Evolutionary conservation across 1,284 basidiomycete species (phyloP), one percentile per base, ranked within the genome.

Genomic region (Ceratobasidium sp.): DNA sequence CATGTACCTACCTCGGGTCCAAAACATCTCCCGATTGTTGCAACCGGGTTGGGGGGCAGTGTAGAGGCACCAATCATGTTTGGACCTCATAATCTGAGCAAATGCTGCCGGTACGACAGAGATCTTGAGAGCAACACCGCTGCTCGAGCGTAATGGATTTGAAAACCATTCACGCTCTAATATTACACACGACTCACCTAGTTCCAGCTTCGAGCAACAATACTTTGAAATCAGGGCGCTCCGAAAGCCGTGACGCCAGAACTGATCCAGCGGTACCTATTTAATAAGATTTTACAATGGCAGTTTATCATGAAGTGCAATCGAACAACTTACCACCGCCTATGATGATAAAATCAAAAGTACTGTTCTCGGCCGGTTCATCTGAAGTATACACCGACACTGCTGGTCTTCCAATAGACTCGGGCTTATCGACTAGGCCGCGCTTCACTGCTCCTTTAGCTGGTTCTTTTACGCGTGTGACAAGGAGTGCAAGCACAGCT

Each of bases 1-100:
- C 57, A 41, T 1, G 51, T 1, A 79, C 84, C 11, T 77, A 89
- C 90, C 90, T 82, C 90, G 83, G 0, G 90, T 90, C 89, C 89
- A 92, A 75, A 85, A 89, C 47, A 84, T 83, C 57, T 80, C 82
- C 76, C 83, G 83, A 24, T 84, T 83, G 51, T 81, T 82, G 0
- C 88, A 89, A 78, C 85, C 81, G 1, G 77, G 74, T 78, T 91
- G 91, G 0, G 88, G 86, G 36, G 87, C 86, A 0, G 91, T 92
- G 75, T 82, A 83, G 17, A 91, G 75, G 19, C 84, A 79, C 78
- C 87, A 90, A 44, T 87, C 87, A 79, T 87, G 84, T 17, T 82
- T 78, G 6, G 80, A 77, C 62, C 82, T 81, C 77, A 88, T 87
- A 33, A 90, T 79, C 22, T 60, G 50, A 15, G 56, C 64, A 63